These are phyloP conservation scores for Rhodotorula babjevae DNA, from an alignment of 768 basidiomycete genomes.

Conservation along the genomic window DNA sequence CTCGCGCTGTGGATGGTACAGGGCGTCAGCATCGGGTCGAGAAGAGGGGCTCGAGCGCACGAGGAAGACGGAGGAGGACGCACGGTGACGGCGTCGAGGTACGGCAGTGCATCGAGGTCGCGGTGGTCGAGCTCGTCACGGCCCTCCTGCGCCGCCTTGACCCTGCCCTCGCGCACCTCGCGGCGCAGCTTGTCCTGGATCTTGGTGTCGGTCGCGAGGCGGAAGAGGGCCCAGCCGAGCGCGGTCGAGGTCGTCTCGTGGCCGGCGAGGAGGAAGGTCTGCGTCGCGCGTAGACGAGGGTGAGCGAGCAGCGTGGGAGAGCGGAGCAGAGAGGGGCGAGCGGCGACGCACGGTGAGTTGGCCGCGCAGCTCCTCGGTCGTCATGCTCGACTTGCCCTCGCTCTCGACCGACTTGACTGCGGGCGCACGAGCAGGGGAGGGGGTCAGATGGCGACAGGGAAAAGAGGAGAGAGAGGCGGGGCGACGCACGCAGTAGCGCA, in stretches of 20 bases:
- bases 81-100: slow-evolving; percentile 38
- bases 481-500: slow-evolving; percentile 26
- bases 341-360: slow-evolving; percentile 19
- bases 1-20: slow-evolving; percentile 52
- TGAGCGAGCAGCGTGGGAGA: neutral
- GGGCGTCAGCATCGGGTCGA: no score
- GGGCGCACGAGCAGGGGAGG: neutral
- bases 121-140: slow-evolving; percentile 33
- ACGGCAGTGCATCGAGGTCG: slow-evolving; percentile 32
- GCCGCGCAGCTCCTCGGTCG: slow-evolving; percentile 25
- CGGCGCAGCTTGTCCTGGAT: slow-evolving; percentile 8
- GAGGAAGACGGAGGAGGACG: neutral
- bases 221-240: slow-evolving; percentile 14
- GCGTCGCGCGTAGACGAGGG: neutral
- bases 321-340: neutral
- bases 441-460: neutral
- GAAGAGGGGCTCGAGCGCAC: no score
- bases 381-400: slow-evolving; percentile 23
- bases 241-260: slow-evolving; percentile 30
- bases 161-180: slow-evolving; percentile 19
- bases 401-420: slow-evolving; percentile 22
- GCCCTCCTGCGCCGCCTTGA: slow-evolving; percentile 4
- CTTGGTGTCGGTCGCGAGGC: slow-evolving; percentile 2
- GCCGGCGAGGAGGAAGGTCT: slow-evolving; percentile 37
- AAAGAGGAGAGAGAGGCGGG: neutral